A percentile compares a stretch with the other conserved stretches of the same genome.
Conservation (phyloP, 257 asterid genomes). For the Echium plantagineum region DNA sequence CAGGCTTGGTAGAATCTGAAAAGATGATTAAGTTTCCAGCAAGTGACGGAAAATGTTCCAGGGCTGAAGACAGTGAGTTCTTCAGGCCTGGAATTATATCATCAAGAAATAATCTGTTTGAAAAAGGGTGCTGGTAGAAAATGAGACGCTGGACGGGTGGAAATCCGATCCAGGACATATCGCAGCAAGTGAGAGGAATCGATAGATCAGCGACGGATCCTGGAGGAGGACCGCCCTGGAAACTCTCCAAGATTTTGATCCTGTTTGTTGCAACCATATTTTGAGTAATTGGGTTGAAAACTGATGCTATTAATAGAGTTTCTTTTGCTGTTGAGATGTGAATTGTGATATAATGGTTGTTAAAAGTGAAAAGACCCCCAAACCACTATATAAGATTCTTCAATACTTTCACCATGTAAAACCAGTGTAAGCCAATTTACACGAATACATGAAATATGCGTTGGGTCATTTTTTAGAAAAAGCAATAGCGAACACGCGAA, state of each 20-base stretch:
- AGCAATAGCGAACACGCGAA: too few relatives aligned
- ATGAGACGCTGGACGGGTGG: conserved; percentile 15
- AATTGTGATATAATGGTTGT: too few relatives aligned
- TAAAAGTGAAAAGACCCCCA: too few relatives aligned
- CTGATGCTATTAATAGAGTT: too few relatives aligned
- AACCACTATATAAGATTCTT: too few relatives aligned
- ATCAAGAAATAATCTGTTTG: not conserved
- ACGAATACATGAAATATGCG: too few relatives aligned
- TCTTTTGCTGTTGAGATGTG: too few relatives aligned
- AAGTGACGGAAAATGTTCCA: conserved; percentile 21
- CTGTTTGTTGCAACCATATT: too few relatives aligned
- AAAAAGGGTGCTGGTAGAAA: conserved; percentile 22
- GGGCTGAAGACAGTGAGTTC: conserved; percentile 17
- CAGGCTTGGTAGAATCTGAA: conserved; percentile 6
- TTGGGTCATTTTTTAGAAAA: too few relatives aligned
- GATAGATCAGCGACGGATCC: conserved; percentile 4
- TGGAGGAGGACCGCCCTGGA: conserved; percentile 13
- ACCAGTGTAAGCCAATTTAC: too few relatives aligned
- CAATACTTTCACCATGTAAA: too few relatives aligned
- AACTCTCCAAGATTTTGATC: conserved; percentile 4
- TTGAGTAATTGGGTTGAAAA: too few relatives aligned
- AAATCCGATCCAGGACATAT: conserved; percentile 17
- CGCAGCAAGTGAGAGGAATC: conserved; percentile 25
- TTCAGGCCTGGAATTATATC: conserved; percentile 15
- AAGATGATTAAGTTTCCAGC: conserved; percentile 27